phyloP scores from a whole-genome alignment of 148 eudicot genomes.

The Rhododendron vialii region DNA sequence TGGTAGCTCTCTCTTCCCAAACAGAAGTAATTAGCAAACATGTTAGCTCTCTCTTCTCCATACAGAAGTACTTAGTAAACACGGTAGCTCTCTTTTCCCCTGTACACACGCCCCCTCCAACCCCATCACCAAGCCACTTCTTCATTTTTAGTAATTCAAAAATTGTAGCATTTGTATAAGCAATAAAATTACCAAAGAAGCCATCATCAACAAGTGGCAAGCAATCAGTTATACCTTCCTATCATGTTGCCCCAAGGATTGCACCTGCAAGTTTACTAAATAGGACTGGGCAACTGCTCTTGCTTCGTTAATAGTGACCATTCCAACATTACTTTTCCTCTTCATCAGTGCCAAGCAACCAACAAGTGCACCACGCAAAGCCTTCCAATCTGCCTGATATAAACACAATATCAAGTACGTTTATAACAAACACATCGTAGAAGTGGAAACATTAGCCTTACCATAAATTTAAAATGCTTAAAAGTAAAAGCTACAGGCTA shows the following conservation, averaged over 20 bases:
- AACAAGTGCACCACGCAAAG: constrained; percentile 85
- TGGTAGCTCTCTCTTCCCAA: neutral
- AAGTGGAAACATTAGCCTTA: neutral
- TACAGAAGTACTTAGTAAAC: neutral
- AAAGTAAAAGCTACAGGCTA: neutral
- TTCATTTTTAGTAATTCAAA: neutral
- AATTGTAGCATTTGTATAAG: neutral
- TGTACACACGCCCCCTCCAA: neutral
- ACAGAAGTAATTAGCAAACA: neutral
- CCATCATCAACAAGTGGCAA: neutral
- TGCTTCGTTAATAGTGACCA: constrained; percentile 49
- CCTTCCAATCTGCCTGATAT: constrained; percentile 97
- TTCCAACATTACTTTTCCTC: constrained; percentile 68
- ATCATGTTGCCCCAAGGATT: constrained; percentile 74
- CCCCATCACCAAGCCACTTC: neutral
- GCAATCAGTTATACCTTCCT: constrained; percentile 60
- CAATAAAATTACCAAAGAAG: neutral
- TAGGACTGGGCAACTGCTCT: constrained; percentile 51
- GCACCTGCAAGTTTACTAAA: constrained; percentile 68
- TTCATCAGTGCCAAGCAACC: constrained; percentile 80
- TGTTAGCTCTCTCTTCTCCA: neutral
- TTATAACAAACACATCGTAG: neutral
- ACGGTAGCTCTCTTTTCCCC: neutral
- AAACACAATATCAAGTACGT: constrained; percentile 32
- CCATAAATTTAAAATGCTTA: neutral